Evolutionary conservation across 805 yeast species (phyloP), one percentile per base, ranked within the genome.

Genomic region (Starmera amethionina): DNA sequence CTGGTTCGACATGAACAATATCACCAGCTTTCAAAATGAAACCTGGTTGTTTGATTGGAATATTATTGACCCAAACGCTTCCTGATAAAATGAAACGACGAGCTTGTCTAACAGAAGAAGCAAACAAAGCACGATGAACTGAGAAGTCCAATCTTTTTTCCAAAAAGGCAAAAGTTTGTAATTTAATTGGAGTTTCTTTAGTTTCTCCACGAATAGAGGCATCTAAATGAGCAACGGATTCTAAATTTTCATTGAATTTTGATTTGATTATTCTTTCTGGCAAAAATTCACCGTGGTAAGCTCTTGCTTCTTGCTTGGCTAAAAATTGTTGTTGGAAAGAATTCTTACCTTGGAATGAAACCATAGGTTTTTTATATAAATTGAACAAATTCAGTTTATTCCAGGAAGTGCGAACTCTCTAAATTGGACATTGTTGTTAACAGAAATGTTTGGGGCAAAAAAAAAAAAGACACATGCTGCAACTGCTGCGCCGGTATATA

Each of bases 281-380:
- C 41, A 90, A 60, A 58, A 82, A 86, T 55, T 93, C 97, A 51
- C 98, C 98, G 59, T 90, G 98, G 60, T 90, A 90, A 2, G 90
- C 82, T 64, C 98, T 77, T 8, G 97, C 81, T 57, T 89, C 96
- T 57, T 78, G 82, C 61, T 93, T 90, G 39, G 96, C 81, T 7
- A 72, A 64, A 90, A 95, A 93, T 63, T 88, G 87, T 62, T 90
- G 95, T 63, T 86, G 95, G 64, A 72, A 93, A 43, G 86, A 67
- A n/a, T 95, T 77, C 62, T 75, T 74, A 4, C 77, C 70, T 46
- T 69, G 66, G 56, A 73, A 74, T 40, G 60, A 65, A 30, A 72
- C 63, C 44, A 69, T 70, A 36, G 77, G 70, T 60, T 82, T 84
- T 68, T 88, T 82, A 70, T 82, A 78, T 52, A 88, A 58, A 55